These are phyloP conservation scores for Penium margaritaceum DNA, from an alignment of 139 green algal species.

Conservation along the genomic window DNA sequence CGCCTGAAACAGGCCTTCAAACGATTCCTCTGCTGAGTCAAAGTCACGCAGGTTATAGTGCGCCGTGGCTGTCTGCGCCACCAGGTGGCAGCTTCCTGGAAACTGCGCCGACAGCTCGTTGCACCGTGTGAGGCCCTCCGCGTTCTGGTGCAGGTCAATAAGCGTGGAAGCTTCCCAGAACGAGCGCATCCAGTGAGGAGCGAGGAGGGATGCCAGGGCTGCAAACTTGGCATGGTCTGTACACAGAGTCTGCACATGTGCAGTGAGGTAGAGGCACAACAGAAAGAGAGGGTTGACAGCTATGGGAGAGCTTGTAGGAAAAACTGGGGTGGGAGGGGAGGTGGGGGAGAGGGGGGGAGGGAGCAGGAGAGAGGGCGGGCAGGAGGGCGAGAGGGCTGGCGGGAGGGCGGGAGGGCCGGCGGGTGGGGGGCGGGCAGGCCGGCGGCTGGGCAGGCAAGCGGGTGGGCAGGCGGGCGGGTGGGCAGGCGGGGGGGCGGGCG, in stretches of 20 bases:
- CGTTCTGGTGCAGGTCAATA: constrained; percentile 73
- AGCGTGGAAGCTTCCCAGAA: constrained; percentile 67
- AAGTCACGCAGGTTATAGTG: constrained; percentile 76
- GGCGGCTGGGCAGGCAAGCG: neutral
- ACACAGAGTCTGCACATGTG: constrained; percentile 29
- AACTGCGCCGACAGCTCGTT: constrained; percentile 59
- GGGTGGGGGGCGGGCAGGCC: too few relatives aligned
- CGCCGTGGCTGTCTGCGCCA: constrained; percentile 63
- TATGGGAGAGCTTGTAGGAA: too few relatives aligned
- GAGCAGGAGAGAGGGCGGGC: too few relatives aligned
- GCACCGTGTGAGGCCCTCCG: constrained; percentile 65
- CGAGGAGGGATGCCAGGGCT: neutral
- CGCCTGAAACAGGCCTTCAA: constrained; percentile 69
- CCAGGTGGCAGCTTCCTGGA: constrained; percentile 60
- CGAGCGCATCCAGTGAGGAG: constrained; percentile 51
- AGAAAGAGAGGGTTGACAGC: too few relatives aligned
- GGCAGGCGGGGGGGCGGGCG: neutral
- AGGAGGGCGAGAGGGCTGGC: too few relatives aligned
- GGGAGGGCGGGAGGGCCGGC: too few relatives aligned
- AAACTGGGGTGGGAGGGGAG: too few relatives aligned
- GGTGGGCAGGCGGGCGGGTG: neutral
- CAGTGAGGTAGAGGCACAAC: too few relatives aligned
- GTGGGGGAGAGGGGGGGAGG: too few relatives aligned
- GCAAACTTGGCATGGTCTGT: constrained; percentile 17
- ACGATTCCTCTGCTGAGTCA: constrained; percentile 40